A percentile compares a stretch with the other conserved stretches of the same genome.
These are phyloP conservation scores for Chrysosporium queenslandicum DNA, from an alignment of 2,329 filamentous ascomycete genomes.

Conservation along the genomic window DNA sequence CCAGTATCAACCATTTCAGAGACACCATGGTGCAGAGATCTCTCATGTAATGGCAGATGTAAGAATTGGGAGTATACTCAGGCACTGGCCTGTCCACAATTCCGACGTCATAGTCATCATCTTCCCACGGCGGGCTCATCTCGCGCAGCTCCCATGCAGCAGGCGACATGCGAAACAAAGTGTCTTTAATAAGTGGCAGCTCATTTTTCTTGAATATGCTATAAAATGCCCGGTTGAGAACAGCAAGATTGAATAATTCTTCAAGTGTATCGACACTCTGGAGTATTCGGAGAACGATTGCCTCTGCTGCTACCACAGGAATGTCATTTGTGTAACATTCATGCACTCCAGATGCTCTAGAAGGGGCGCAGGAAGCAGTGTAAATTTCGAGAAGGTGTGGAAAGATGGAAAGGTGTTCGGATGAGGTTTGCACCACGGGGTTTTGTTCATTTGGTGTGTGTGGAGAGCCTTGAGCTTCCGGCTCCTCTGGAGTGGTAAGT, in stretches of 20 bases:
- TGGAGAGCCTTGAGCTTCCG: neutral
- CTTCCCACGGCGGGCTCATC: conserved; percentile 44
- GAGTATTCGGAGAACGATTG: conserved; percentile 46
- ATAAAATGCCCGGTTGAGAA: conserved; percentile 49
- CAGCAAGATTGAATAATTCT: conserved; percentile 47
- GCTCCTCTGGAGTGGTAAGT: neutral
- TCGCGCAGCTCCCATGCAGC: conserved; percentile 53
- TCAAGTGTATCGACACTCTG: conserved; percentile 40
- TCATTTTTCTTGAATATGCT: conserved; percentile 49
- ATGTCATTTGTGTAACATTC: conserved; percentile 25
- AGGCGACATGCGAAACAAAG: conserved; percentile 45
- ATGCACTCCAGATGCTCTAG: neutral
- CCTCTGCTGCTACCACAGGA: conserved; percentile 37
- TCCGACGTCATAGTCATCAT: conserved; percentile 33
- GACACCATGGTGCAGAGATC: conserved; percentile 46
- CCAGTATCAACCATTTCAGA: conserved; percentile 48
- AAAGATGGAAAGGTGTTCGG: neutral
- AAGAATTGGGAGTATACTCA: conserved; percentile 46
- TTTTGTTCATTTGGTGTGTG: neutral
- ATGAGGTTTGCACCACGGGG: neutral
- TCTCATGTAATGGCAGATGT: conserved; percentile 42
- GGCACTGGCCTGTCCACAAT: conserved; percentile 38
- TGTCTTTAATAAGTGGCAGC: conserved; percentile 43
- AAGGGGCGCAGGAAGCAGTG: conserved; percentile 1
- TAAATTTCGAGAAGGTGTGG: conserved; percentile 4